Base-by-base conservation (phyloP, 177 flowering plant species). In the Vitis hybrid region DNA sequence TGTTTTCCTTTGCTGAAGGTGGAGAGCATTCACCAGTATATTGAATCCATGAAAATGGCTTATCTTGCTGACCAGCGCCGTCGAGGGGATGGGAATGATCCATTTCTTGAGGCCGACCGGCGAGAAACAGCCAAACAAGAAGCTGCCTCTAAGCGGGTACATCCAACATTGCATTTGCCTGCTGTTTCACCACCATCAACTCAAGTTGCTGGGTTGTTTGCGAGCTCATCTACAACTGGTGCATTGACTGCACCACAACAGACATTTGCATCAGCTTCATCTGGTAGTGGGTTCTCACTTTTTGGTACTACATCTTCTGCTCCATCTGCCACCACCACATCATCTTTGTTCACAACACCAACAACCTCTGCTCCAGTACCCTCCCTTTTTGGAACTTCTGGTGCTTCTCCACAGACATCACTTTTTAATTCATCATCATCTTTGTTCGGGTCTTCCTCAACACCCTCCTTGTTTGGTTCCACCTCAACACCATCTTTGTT, bases 131-230 rank as follows among this genome's bases (percentile, higher is more conserved):
- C 99, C 64, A 92, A 87, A 82, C 90, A 81, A 75, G 97, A 94
- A 82, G 99, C 94, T 67, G 98, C 97, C 71, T 92, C 98, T 31
- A 85, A 84, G 77, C 85, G 97, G 81, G 95, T 88, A n/a, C 99
- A 96, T 77, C 98, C 98, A 66, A 94, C 98, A 52, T 77, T 88
- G 75, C 95, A 96, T 81, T 77, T 96, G 64, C 95, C 92, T 28
- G 79, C 91, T 22, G 63, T 65, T 68, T 59, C 91, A 47, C 97
- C 87, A 64, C 90, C 91, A 67, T 76, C 95, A 50, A 81, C 91
- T 67, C 97, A 92, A 75, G 91, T 74, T 83, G 83, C 89, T 68
- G 95, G 95, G 57, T 76, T 83, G 71, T 75, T 87, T 74, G 74
- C 97, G 20, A 83, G 83, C 81, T 79, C 94, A 49, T 83, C 86